Evolutionary conservation across 2,329 filamentous ascomycete species (phyloP), one percentile per base, ranked within the genome.

Genomic region (Fusarium pseudograminearum): DNA sequence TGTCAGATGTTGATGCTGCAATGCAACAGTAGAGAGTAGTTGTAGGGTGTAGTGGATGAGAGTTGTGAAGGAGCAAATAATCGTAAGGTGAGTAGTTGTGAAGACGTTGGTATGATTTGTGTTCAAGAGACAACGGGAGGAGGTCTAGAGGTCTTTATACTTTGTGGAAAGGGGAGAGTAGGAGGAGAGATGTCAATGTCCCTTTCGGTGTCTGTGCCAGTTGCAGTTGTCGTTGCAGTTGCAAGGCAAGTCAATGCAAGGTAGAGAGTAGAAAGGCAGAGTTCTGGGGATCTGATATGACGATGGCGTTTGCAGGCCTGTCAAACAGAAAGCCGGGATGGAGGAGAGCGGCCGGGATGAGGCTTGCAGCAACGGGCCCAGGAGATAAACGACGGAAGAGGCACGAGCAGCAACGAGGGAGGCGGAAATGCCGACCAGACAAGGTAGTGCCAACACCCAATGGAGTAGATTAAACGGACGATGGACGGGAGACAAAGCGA

Each of bases 321-420:
- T 61, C 58, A 73, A 71, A 69, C 69, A 61, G 50, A 26, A 38
- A 60, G 46, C 68, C 58, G 58, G 59, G 60, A 69, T 67, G 59
- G 55, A 33, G 51, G 65, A 62, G 40, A 51, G 61, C 64, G 57
- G 61, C 64, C 63, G 69, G 70, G 72, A 65, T 64, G 40, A 66
- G 57, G 69, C 64, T 73, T 69, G 71, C 48, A 67, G 64, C 56
- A 51, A 64, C 61, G 73, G 57, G 65, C 55, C 57, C 61, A 62
- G 47, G 60, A 74, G 65, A 72, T 74, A 64, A 65, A 73, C 55
- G 67, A 67, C 69, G 65, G 65, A 65, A 60, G 62, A 73, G 64
- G 55, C 46, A 62, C 65, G 58, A 65, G 53, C 67, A 68, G 62
- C 71, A 68, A 67, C 59, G 52, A 73, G 65, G 48, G 26, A 51